Base-by-base conservation (phyloP, 805 yeast genomes). In the Kodamaea jinghongensis region DNA sequence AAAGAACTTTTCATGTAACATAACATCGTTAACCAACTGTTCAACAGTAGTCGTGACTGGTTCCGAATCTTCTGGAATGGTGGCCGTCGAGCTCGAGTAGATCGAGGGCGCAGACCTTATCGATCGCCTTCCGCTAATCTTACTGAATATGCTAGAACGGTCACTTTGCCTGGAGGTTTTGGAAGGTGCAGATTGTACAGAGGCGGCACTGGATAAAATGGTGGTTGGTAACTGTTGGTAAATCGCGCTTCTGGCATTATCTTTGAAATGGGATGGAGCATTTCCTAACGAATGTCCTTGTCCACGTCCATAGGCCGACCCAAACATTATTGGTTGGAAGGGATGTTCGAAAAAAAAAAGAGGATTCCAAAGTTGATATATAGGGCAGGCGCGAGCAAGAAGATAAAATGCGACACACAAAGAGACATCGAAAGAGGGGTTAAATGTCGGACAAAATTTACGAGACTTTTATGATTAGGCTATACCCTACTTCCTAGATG, bases 31-130 rank as follows among this genome's bases (percentile, higher is more conserved):
- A 34, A 69, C 67, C 26, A 69, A 53, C 50, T 68, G 73, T 42
- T 69, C 74, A 9, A 69, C 65, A 0, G 73, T 67, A 15, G 62
- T 61, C n/a, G 67, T 54, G 1, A 67, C 52, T 5, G 70, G 73
- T 43, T 67, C 73, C 36, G 61, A 50, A 42, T 69, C 73, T 46
- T 69, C 74, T 1, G 74, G 74, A 28, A 69, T 69, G 12, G 73
- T 69, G 31, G 70, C 73, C 1, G 72, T 67, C 17, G 67, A 58
- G 33, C 61, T 55, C 20, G 70, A 63, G 46, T 67, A 68, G 12
- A 67, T 52, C 13, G 70, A 63, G 2, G 74, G 74, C 1, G 73
- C 73, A n/a, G 67, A 59, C 20, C 74, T 49, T 13, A 66, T 69
- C 4, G 68, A 59, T 31, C 73, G 46, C 39, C 62, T 63, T 5